Percentiles rank a stretch among this genome's conserved stretches.
Conservation (phyloP, 2,329 filamentous ascomycete species). For the Aureobasidium mangrovei region DNA sequence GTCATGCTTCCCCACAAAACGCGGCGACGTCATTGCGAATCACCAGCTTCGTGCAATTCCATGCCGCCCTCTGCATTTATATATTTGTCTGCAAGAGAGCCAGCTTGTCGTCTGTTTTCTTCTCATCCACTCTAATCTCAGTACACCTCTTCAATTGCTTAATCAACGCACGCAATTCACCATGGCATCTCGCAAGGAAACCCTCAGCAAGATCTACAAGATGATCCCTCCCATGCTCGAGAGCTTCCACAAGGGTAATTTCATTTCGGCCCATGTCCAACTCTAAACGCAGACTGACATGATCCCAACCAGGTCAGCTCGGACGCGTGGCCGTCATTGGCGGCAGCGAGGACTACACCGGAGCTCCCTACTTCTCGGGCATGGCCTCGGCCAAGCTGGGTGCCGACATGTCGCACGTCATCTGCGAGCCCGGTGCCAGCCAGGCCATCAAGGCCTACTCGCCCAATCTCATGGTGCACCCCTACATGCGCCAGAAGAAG, state of each 20-base stretch:
- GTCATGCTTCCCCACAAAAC: conserved; percentile 10
- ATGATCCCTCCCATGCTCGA: conserved; percentile 93
- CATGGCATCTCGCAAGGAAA: conserved; percentile 57
- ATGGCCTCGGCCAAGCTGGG: conserved; percentile 90
- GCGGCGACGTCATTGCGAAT: conserved; percentile 5
- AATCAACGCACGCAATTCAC: conserved; percentile 11
- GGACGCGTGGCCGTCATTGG: conserved; percentile 90
- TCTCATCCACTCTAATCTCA: not conserved
- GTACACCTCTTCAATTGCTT: not conserved
- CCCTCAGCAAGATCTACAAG: conserved; percentile 73
- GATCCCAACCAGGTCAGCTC: conserved; percentile 59
- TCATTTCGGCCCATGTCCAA: not conserved
- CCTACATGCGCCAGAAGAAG: conserved; percentile 75
- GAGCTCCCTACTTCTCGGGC: conserved; percentile 94
- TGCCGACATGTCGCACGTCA: conserved; percentile 89
- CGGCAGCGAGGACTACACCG: conserved; percentile 91
- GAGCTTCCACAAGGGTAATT: conserved; percentile 84
- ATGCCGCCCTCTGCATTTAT: not conserved
- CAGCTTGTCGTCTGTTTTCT: not conserved
- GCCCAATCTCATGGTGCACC: conserved; percentile 97
- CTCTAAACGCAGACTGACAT: not conserved
- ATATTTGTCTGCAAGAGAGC: not conserved
- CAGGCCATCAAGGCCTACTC: conserved; percentile 94
- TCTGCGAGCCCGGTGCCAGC: conserved; percentile 81
- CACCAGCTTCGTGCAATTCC: not conserved